Conservation (phyloP, 129 eudicot species). For the Flaveria linearis region DNA sequence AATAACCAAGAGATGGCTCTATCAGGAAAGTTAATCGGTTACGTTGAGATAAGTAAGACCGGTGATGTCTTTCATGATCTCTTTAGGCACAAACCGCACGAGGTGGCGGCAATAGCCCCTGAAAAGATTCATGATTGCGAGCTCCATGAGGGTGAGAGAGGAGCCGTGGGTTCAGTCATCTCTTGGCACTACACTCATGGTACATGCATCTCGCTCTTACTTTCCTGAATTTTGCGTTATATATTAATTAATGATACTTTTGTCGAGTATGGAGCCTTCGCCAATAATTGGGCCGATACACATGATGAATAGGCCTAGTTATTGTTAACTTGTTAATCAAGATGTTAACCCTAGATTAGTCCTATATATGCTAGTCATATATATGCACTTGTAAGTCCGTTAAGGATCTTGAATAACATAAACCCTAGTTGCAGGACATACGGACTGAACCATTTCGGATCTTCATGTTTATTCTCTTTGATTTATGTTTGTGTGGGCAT, state of each 20-base stretch:
- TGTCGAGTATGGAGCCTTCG: too few relatives aligned
- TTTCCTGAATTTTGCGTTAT: not conserved
- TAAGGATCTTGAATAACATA: too few relatives aligned
- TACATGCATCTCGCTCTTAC: not conserved
- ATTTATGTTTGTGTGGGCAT: not conserved
- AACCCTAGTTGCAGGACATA: too few relatives aligned
- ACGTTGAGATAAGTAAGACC: conserved; percentile 25
- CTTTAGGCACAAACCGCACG: conserved; percentile 34
- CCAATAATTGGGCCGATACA: too few relatives aligned
- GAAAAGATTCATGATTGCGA: conserved; percentile 38
- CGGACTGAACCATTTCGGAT: too few relatives aligned
- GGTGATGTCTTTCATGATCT: conserved; percentile 42
- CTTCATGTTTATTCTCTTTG: too few relatives aligned
- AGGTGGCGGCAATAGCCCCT: conserved; percentile 21
- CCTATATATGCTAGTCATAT: too few relatives aligned
- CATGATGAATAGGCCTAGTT: too few relatives aligned
- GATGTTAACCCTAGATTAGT: too few relatives aligned
- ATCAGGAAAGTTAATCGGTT: conserved; percentile 28
- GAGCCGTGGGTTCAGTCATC: conserved; percentile 32
- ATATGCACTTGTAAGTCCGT: too few relatives aligned
- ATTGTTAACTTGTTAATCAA: too few relatives aligned
- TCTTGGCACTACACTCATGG: conserved; percentile 31
- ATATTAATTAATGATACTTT: too few relatives aligned
- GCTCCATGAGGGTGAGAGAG: conserved; percentile 35
- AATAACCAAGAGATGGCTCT: conserved; percentile 18